Base-by-base conservation (phyloP, 805 yeast species). In the Yamadazyma philogaea region DNA sequence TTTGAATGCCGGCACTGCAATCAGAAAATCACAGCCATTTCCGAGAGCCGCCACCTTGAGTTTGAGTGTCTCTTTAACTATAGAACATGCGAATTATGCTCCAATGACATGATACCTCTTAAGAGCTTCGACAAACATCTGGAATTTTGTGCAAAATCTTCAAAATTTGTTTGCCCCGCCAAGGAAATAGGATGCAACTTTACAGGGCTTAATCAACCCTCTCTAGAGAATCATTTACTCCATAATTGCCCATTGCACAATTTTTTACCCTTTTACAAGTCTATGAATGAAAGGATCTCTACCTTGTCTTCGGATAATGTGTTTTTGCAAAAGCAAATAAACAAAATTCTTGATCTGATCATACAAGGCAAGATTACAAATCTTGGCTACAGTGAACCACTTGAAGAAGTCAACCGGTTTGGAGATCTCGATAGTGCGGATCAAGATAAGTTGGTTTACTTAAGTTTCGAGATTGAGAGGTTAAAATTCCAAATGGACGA, bases 351-450 rank as follows among this genome's bases (percentile, higher is more conserved):
- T 46, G 73, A 72, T 49, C 68, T 75, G 24, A 62, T 75, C 4
- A 58, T 70, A 1, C 78, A 71, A 42, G 82, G 81, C 0, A 74
- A 67, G 48, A 57, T 76, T 16, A 70, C 78, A 1, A 77, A 76
- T 48, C 51, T 75, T 16, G 81, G 81, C 0, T 73, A 71, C 49
- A 60, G 66, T 28, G 67, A 72, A 37, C 68, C 70, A 3, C 48
- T 74, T 7, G 79, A 75, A 51, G 82, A 76, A 46, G 64, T 76
- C 40, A 58, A 59, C 36, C 52, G 54, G 37, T 49, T 53, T 34
- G 49, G 51, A 30, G 50, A 53, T 8, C 41, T 47, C 12, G 52
- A 51, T 19, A 53, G 52, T 26, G 31, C 34, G 1, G 60, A 51
- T 37, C 64, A 59, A 34, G 65, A 63, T 42, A 60, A 56, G 38